Evolutionary conservation across 2,329 filamentous ascomycete species (phyloP).

Genomic region (Xylariaceae sp.): DNA sequence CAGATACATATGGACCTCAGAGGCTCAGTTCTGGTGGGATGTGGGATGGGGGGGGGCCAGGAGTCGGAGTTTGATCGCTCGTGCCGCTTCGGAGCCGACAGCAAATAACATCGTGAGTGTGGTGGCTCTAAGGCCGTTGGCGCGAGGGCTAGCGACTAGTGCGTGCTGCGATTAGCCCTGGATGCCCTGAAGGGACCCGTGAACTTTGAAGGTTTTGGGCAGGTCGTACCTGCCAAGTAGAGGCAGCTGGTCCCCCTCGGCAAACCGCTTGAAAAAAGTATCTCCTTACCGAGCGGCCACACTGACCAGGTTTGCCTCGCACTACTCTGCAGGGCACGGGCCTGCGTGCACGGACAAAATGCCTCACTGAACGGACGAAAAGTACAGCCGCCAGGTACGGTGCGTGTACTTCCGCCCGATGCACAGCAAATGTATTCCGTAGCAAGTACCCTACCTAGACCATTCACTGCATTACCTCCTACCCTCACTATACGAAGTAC

Average conservation of each 20-base stretch:
- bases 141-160: neutral
- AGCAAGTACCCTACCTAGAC: neutral
- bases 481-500: neutral
- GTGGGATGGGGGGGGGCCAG: neutral
- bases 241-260: neutral
- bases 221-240: neutral
- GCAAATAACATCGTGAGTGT: neutral
- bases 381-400: neutral
- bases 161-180: neutral
- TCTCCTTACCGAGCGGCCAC: neutral
- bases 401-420: neutral
- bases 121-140: neutral
- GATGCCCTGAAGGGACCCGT: too few relatives aligned
- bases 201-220: too few relatives aligned
- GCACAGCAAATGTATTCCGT: neutral
- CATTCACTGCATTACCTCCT: neutral
- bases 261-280: neutral
- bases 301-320: neutral
- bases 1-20: neutral
- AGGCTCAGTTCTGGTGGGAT: neutral
- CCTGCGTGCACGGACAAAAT: constrained; percentile 16
- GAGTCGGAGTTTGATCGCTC: neutral
- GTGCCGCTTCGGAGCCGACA: neutral
- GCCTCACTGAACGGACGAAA: constrained; percentile 10
- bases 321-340: neutral